Conservation (phyloP, 179 eudicot genomes). For the Silene vulgaris region DNA sequence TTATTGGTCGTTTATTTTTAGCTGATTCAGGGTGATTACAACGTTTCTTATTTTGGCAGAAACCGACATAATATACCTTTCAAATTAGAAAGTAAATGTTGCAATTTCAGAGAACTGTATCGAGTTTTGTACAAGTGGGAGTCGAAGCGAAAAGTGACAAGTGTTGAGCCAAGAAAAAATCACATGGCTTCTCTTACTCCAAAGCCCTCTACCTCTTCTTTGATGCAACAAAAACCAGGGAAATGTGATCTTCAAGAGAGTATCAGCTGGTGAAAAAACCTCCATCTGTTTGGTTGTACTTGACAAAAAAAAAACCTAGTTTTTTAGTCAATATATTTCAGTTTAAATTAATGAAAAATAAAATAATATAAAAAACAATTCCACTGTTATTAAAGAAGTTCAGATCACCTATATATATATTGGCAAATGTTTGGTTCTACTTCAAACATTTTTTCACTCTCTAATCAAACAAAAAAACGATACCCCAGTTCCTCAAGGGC, state of each 20-base stretch:
- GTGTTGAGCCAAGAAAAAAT: conserved; percentile 62
- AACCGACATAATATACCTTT: not conserved
- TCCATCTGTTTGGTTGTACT: conserved; percentile 28
- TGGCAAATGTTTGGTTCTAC: conserved; percentile 14
- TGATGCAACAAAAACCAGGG: conserved; percentile 37
- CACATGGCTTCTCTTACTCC: conserved; percentile 81
- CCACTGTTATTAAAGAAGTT: not conserved
- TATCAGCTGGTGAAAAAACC: conserved; percentile 47
- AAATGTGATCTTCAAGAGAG: conserved; percentile 46
- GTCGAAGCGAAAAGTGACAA: conserved; percentile 42
- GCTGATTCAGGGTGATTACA: too few relatives aligned
- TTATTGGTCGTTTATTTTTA: too few relatives aligned
- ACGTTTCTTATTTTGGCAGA: too few relatives aligned
- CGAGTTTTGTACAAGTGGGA: conserved; percentile 8
- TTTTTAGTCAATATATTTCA: conserved; percentile 12
- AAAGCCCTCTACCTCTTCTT: conserved; percentile 35
- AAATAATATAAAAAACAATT: not conserved
- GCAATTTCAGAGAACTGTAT: not conserved
- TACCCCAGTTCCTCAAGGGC: too few relatives aligned
- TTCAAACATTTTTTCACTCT: conserved; percentile 5
- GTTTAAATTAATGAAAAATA: not conserved
- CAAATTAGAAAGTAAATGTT: not conserved
- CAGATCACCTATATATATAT: not conserved
- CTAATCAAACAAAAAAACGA: too few relatives aligned
- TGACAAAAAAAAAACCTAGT: conserved; percentile 25